Conservation (phyloP, 257 asterid species). For the Jaltomata sinuosa region DNA sequence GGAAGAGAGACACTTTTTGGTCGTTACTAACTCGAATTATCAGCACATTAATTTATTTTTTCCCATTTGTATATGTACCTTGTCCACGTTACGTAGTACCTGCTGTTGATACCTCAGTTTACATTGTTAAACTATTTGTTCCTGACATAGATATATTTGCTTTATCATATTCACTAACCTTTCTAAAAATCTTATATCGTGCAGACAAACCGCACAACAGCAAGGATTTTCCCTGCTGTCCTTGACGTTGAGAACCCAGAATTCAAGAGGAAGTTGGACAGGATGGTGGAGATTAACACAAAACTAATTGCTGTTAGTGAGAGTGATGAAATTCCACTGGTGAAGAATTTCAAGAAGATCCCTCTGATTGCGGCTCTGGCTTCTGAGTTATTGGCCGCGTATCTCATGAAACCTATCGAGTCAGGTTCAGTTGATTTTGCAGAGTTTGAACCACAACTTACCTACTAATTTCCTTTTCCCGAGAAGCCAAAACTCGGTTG, state of each 20-base stretch:
- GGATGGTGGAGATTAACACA: constrained; percentile 81
- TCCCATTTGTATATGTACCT: neutral
- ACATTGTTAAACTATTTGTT: neutral
- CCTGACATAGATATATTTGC: neutral
- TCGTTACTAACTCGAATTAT: neutral
- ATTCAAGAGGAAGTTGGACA: constrained; percentile 87
- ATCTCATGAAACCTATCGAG: constrained; percentile 94
- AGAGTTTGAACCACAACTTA: constrained; percentile 77
- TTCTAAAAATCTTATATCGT: neutral
- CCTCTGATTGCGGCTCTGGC: constrained; percentile 81
- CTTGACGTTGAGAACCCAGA: constrained; percentile 90
- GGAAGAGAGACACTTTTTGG: neutral
- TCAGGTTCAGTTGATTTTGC: constrained; percentile 92
- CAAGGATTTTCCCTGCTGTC: constrained; percentile 94
- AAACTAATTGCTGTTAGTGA: constrained; percentile 62
- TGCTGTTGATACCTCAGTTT: neutral
- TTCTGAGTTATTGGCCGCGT: constrained; percentile 75
- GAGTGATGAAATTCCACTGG: constrained; percentile 51
- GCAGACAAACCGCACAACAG: constrained; percentile 93
- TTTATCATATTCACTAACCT: neutral
- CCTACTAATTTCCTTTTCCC: constrained; percentile 26
- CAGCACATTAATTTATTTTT: neutral
- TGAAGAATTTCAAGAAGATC: constrained; percentile 84
- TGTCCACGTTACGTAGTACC: neutral
- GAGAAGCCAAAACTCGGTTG: neutral